These are phyloP conservation scores for Colletotrichum kahawae DNA, from an alignment of 2,329 filamentous ascomycete genomes.

Conservation along the genomic window DNA sequence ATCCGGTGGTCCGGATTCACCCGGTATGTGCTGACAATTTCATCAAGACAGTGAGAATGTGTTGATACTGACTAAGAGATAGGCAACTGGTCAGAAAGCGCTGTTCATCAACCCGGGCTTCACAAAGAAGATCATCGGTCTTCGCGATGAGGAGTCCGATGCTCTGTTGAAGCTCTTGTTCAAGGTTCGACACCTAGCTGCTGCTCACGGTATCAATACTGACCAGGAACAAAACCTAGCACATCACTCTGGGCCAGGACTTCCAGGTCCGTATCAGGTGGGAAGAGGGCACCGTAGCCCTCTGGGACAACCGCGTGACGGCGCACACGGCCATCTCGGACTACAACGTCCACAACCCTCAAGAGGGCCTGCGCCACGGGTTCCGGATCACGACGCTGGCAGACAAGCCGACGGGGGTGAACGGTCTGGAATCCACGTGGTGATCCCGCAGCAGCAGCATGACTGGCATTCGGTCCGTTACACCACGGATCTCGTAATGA, in stretches of 20 bases:
- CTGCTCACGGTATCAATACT: rapidly evolving
- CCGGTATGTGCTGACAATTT: slow-evolving; percentile 51
- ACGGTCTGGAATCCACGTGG: slow-evolving; percentile 42
- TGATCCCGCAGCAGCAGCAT: slow-evolving; percentile 21
- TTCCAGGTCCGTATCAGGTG: slow-evolving; percentile 71
- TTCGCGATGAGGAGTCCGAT: slow-evolving; percentile 88
- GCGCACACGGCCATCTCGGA: slow-evolving; percentile 49
- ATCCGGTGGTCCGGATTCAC: slow-evolving; percentile 72
- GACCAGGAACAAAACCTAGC: slow-evolving; percentile 27
- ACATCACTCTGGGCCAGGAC: slow-evolving; percentile 63
- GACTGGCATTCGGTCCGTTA: neutral
- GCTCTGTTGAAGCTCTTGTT: slow-evolving; percentile 74
- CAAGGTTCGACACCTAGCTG: slow-evolving; percentile 29
- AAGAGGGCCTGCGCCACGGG: slow-evolving; percentile 45
- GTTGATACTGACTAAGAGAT: neutral
- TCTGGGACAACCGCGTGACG: slow-evolving; percentile 70
- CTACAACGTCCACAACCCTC: slow-evolving; percentile 44
- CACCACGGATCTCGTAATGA: neutral
- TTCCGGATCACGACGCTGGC: slow-evolving; percentile 45
- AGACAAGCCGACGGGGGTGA: slow-evolving; percentile 41
- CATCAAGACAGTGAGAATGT: neutral
- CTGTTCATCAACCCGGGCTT: slow-evolving; percentile 43
- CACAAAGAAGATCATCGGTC: slow-evolving; percentile 79
- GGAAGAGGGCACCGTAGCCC: slow-evolving; percentile 67
- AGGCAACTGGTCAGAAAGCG: slow-evolving; percentile 30